These are phyloP conservation scores for Carex kokanica DNA, from an alignment of 176 grass and related monocot genomes.

Conservation along the genomic window DNA sequence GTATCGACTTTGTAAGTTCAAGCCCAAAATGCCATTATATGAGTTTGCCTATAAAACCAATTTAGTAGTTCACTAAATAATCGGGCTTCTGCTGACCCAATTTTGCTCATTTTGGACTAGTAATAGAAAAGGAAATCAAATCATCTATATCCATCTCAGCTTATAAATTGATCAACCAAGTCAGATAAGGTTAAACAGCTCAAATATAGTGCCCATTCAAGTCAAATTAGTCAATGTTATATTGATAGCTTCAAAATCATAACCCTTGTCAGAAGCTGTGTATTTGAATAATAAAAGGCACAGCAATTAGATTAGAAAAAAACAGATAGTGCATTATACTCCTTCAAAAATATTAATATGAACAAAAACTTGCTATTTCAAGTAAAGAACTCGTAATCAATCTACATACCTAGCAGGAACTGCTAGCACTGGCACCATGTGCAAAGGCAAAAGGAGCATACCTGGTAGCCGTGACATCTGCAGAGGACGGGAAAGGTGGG, in stretches of 20 bases:
- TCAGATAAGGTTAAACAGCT: background rate
- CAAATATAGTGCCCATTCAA: background rate
- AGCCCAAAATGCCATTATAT: background rate
- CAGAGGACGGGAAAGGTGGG: conserved; percentile 39
- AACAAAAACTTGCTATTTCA: background rate
- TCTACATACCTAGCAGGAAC: conserved; percentile 31
- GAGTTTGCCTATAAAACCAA: background rate
- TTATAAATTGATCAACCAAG: conserved; percentile 9
- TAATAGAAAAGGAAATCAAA: background rate
- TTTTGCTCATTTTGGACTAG: background rate
- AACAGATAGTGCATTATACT: background rate
- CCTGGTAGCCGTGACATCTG: conserved; percentile 80
- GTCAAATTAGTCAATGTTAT: background rate
- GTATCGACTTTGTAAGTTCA: background rate
- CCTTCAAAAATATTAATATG: background rate
- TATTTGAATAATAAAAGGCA: background rate
- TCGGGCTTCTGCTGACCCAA: background rate
- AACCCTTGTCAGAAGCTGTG: background rate
- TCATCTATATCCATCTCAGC: background rate
- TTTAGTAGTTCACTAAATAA: background rate
- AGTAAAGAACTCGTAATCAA: background rate
- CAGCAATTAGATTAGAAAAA: background rate
- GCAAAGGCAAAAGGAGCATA: conserved; percentile 79
- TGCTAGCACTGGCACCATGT: conserved; percentile 77
- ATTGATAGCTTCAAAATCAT: background rate